Evolutionary conservation across 2,329 filamentous ascomycete species (phyloP), one percentile per base, ranked within the genome.

Genomic region (Trichophyton verrucosum): DNA sequence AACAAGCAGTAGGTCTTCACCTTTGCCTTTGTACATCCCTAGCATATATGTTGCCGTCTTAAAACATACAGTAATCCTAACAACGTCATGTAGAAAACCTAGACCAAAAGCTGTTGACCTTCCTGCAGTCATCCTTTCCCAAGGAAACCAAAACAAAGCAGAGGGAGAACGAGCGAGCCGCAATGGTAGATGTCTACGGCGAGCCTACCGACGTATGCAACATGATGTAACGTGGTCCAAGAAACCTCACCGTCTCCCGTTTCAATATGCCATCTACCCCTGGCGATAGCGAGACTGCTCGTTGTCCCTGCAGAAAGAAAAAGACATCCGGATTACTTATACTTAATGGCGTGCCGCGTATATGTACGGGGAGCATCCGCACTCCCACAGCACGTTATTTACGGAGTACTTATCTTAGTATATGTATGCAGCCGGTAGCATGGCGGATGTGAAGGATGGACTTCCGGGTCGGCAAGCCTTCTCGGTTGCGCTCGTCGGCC

Each of bases 121-220:
- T 88, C 64, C 74, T 95, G 62, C 83, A 85, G 66, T 84, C 82
- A 62, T 91, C 58, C 36, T 60, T 60, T 33, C 58, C 49, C 24
- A 55, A 56, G 36, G 58, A 60, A 60, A 27, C 58, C n/a, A 60
- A 60, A 33, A 27, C 33, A 20, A 55, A 53, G 27, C 49, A 53
- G 47, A 53, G 47, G 66, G 83, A 86, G 60, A 91, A 92, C 68
- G 88, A 94, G 70, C 79, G 82, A 17, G 87, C 89, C 69, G 82
- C 86, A n/a, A 85, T 86, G 3, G 80, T 85, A 59, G 88, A 91
- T 70, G 78, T 85, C 64, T 89, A 86, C 67, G 88, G 87, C 1
- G 82, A 84, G 58, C 75, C 78, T 70, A 81, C 79, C 61, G 81
- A 79, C 60, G 61, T 65, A 36, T 66, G 65, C 58, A 62, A 58